phyloP scores from a whole-genome alignment of 2,329 filamentous ascomycete species.

The Colletotrichum simmondsii region DNA sequence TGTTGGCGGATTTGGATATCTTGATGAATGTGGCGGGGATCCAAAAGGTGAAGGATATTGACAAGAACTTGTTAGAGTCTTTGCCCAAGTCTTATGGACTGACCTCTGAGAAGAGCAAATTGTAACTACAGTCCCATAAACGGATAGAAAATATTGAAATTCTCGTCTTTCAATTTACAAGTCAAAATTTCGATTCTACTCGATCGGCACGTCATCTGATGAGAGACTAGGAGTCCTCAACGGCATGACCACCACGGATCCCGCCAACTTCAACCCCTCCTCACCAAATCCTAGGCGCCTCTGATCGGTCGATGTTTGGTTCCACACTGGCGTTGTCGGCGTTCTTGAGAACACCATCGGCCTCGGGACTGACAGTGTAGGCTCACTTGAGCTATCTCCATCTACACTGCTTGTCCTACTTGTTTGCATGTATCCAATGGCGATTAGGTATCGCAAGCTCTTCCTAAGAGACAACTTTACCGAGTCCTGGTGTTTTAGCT shows the following conservation, averaged over 20 bases:
- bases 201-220: background rate
- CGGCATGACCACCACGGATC: background rate
- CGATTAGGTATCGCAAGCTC: constrained; percentile 19
- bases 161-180: too few relatives aligned
- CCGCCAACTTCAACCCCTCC: background rate
- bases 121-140: background rate
- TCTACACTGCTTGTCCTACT: constrained; percentile 12
- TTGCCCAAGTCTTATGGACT: constrained; percentile 19
- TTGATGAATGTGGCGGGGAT: constrained; percentile 67
- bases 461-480: constrained; percentile 1
- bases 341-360: constrained; percentile 11
- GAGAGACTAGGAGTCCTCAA: background rate
- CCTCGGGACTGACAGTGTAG: constrained; percentile 37
- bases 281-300: background rate
- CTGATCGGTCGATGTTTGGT: background rate
- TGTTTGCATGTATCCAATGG: constrained; percentile 14
- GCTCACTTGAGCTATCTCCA: constrained; percentile 12
- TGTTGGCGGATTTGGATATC: constrained; percentile 65
- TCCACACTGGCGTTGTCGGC: constrained; percentile 16
- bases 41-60: constrained; percentile 50
- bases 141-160: background rate
- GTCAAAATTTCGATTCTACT: too few relatives aligned
- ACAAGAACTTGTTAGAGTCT: constrained; percentile 19
- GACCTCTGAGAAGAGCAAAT: constrained; percentile 22
- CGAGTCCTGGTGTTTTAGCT: background rate